These are phyloP conservation scores for Globisporangium nagaii DNA, from an alignment of 352 stramenopile genomes.

Conservation along the genomic window DNA sequence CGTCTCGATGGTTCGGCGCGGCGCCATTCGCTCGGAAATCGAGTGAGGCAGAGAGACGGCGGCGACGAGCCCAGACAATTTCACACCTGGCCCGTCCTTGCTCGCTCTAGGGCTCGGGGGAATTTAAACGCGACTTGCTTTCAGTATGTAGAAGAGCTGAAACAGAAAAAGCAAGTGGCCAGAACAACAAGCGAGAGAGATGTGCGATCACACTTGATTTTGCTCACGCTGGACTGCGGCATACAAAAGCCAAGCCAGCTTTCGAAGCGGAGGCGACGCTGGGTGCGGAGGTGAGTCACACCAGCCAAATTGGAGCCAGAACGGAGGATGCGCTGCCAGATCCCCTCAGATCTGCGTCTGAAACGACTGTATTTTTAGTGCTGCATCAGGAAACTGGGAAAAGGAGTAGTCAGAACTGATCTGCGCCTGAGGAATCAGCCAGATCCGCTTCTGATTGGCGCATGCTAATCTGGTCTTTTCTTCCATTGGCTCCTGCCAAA, in stretches of 20 bases:
- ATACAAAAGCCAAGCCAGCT: not conserved
- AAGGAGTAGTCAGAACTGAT: no score
- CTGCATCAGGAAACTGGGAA: no score
- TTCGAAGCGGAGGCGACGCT: slow-evolving; percentile 2
- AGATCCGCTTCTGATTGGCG: no score
- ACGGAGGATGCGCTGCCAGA: not conserved
- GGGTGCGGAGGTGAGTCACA: slow-evolving; percentile 3
- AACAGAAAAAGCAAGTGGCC: slow-evolving; percentile 1
- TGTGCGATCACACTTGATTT: not conserved
- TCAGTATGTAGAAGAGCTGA: not conserved
- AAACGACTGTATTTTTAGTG: no score
- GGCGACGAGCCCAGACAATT: not conserved
- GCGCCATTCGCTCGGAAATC: no score
- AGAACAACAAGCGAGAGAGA: not conserved
- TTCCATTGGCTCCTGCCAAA: no score
- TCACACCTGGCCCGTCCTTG: not conserved
- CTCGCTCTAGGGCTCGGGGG: not conserved
- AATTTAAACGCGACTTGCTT: not conserved
- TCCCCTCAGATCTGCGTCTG: not conserved
- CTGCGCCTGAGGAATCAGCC: no score
- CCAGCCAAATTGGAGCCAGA: not conserved
- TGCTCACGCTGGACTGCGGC: no score
- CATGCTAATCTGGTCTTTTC: no score
- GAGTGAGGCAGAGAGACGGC: not conserved
- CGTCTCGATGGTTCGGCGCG: not conserved